phyloP scores from a whole-genome alignment of 768 basidiomycete genomes.

The Fibroporia radiculosa region DNA sequence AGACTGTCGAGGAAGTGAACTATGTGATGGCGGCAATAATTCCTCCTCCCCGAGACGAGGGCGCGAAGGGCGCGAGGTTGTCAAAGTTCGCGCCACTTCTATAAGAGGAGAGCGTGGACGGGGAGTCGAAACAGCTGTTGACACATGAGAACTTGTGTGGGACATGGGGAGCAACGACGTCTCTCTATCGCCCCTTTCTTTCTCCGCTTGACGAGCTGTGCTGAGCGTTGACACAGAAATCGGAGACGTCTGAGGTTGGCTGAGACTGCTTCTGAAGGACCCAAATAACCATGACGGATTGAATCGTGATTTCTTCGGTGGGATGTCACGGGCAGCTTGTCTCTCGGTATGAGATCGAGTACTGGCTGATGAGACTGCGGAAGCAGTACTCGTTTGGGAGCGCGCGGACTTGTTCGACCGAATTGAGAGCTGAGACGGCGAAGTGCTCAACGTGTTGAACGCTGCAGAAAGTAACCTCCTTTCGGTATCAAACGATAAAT shows the following conservation, averaged over 20 bases:
- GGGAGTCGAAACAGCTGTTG: conserved; percentile 17
- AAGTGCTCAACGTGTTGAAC: conserved; percentile 38
- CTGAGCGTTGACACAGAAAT: conserved; percentile 40
- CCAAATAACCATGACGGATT: conserved; percentile 77
- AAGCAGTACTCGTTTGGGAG: conserved; percentile 33
- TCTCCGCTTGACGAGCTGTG: background rate
- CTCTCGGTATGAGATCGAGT: conserved; percentile 16
- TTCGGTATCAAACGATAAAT: conserved; percentile 9
- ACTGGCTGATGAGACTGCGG: conserved; percentile 23
- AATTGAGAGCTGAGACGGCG: conserved; percentile 62
- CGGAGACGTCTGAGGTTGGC: conserved; percentile 55
- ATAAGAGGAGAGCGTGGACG: conserved; percentile 30
- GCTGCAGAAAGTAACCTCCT: conserved; percentile 13
- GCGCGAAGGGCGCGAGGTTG: conserved; percentile 34
- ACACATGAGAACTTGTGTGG: background rate
- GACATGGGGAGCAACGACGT: conserved; percentile 5
- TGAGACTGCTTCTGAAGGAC: conserved; percentile 56
- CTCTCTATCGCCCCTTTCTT: background rate
- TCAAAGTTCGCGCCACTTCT: conserved; percentile 26
- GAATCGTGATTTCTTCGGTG: conserved; percentile 45
- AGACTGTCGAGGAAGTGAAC: conserved; percentile 47
- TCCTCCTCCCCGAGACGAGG: conserved; percentile 58
- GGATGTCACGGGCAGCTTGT: conserved; percentile 28
- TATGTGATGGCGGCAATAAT: conserved; percentile 33
- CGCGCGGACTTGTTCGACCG: conserved; percentile 43